Conservation (phyloP, 1,284 basidiomycete genomes). For the Ustilago cynodontis region DNA sequence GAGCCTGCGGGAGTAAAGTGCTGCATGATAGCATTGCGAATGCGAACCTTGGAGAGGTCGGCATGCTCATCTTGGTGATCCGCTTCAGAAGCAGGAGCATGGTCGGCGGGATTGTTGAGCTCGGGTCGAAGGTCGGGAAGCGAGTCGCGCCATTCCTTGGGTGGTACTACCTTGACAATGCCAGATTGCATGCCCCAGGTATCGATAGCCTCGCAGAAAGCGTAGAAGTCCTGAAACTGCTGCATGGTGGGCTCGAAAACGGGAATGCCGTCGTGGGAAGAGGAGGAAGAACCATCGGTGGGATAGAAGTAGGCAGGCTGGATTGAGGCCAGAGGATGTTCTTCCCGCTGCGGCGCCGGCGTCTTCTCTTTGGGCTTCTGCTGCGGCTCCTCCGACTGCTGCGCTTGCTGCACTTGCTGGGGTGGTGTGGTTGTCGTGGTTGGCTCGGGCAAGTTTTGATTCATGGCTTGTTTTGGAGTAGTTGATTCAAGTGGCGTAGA, state of each 20-base stretch:
- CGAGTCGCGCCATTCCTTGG: constrained; percentile 63
- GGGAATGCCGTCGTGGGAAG: constrained; percentile 59
- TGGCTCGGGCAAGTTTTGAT: not conserved
- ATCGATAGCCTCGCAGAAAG: constrained; percentile 65
- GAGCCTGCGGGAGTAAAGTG: constrained; percentile 63
- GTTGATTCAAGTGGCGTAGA: not conserved
- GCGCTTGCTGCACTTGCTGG: constrained; percentile 2
- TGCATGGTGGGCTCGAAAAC: constrained; percentile 69
- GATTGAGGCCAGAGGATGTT: constrained; percentile 47
- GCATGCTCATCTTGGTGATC: constrained; percentile 26
- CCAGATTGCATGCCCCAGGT: constrained; percentile 67
- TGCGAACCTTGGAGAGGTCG: constrained; percentile 59
- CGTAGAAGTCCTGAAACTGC: constrained; percentile 67
- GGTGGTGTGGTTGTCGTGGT: not conserved
- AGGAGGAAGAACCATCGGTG: constrained; percentile 28
- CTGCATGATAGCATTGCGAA: constrained; percentile 67
- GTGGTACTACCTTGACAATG: constrained; percentile 68
- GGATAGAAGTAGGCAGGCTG: constrained; percentile 65
- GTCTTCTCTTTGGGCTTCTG: not conserved
- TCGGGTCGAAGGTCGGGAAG: constrained; percentile 57
- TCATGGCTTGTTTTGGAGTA: not conserved
- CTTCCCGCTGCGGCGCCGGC: constrained; percentile 2
- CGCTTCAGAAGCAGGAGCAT: constrained; percentile 3
- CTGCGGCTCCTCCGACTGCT: not conserved
- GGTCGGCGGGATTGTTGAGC: constrained; percentile 9